A percentile compares a stretch with the other conserved stretches of the same genome.
phyloP scores from a whole-genome alignment of 352 stramenopile species.

The Blastocystis sp. region DNA sequence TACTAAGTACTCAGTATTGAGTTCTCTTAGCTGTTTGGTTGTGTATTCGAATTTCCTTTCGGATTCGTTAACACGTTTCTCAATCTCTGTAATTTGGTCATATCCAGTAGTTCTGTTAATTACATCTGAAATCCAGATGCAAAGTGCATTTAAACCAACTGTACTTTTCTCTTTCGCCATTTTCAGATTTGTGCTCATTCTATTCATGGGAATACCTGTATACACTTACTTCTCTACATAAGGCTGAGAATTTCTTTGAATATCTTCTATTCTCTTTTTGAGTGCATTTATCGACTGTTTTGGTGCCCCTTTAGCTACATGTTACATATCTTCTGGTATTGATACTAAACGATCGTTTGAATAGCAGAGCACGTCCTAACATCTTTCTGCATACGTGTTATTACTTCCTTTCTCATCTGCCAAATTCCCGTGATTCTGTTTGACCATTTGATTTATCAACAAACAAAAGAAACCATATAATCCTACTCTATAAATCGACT shows the following conservation, averaged over 20 bases:
- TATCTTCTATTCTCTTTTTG: not conserved
- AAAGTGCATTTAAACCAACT: not conserved
- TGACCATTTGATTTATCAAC: not conserved
- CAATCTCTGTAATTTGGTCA: constrained; percentile 41
- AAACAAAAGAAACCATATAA: not conserved
- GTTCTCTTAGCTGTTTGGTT: constrained; percentile 24
- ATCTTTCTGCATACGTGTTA: too few relatives aligned
- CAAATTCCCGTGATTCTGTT: too few relatives aligned
- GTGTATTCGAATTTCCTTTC: constrained; percentile 37
- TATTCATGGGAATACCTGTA: not conserved
- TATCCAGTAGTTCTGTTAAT: constrained; percentile 52
- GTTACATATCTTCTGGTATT: too few relatives aligned
- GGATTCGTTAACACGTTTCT: constrained; percentile 44
- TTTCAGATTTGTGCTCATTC: not conserved
- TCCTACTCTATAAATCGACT: not conserved
- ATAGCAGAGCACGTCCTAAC: too few relatives aligned
- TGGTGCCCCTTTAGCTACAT: not conserved
- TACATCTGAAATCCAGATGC: not conserved
- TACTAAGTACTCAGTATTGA: constrained; percentile 34
- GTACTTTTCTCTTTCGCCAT: not conserved
- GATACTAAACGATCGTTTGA: too few relatives aligned
- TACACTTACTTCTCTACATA: not conserved
- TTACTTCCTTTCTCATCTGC: too few relatives aligned
- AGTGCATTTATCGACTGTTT: not conserved
- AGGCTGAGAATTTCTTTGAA: not conserved